Conservation (phyloP, 1,139 yeast species). For the Blastobotrys capitulatus region DNA sequence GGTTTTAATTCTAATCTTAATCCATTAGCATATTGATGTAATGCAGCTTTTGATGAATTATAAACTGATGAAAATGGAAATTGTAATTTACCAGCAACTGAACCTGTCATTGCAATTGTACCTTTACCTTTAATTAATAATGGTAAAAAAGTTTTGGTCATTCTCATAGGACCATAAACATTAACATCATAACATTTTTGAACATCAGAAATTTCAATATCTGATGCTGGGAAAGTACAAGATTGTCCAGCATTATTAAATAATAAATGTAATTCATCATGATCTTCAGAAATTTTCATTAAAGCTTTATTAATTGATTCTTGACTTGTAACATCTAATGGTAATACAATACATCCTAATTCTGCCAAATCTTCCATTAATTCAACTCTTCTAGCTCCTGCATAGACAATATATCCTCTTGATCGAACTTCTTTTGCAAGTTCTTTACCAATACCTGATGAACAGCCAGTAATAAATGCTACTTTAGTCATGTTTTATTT, state of each 20-base stretch:
- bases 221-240: conserved; percentile 67
- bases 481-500: background rate
- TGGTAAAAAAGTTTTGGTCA: conserved; percentile 54
- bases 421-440: conserved; percentile 59
- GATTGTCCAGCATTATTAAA: conserved; percentile 64
- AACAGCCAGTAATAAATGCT: conserved; percentile 72
- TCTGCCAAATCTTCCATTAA: conserved; percentile 52
- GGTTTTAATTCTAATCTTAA: conserved; percentile 66
- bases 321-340: conserved; percentile 50
- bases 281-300: conserved; percentile 36
- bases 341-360: conserved; percentile 35
- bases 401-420: conserved; percentile 56
- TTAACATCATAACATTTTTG: conserved; percentile 59
- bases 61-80: conserved; percentile 70
- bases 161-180: conserved; percentile 61
- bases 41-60: conserved; percentile 71
- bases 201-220: conserved; percentile 53
- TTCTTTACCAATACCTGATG: conserved; percentile 74
- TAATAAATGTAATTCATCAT: conserved; percentile 50
- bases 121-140: conserved; percentile 64
- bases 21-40: conserved; percentile 61
- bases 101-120: conserved; percentile 68
- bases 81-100: conserved; percentile 59
- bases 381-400: conserved; percentile 66
- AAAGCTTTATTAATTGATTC: conserved; percentile 47